Percentiles rank a stretch among this genome's conserved stretches.
Evolutionary conservation across 352 stramenopile species (phyloP).

Genomic region (Thalassiosira delicatula): DNA sequence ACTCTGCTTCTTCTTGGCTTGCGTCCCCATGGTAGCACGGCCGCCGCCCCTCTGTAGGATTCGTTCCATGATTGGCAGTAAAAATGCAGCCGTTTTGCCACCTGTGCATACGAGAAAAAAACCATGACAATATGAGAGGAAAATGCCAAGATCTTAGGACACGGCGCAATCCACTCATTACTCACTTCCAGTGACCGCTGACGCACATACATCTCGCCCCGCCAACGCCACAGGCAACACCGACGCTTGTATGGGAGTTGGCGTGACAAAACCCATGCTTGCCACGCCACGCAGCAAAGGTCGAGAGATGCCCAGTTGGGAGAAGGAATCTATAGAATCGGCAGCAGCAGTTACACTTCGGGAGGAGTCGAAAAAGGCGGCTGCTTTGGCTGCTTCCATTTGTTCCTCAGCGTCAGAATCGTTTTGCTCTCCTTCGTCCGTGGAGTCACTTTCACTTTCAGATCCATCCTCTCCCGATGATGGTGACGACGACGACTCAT

Average conservation of each 20-base stretch:
- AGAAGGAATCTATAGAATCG: conserved; percentile 90
- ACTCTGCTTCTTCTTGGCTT: conserved; percentile 75
- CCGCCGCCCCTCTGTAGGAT: conserved; percentile 90
- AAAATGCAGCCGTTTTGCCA: conserved; percentile 98
- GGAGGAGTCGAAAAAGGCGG: conserved; percentile 73
- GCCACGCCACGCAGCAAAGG: conserved; percentile 95
- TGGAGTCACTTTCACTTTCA: conserved; percentile 47
- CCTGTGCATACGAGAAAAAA: no score
- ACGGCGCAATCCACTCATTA: no score
- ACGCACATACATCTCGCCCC: conserved; percentile 97
- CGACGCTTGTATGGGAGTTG: conserved; percentile 92
- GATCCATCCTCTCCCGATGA: conserved; percentile 29
- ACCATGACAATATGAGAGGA: no score
- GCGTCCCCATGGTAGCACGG: conserved; percentile 41
- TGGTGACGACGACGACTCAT: conserved; percentile 43
- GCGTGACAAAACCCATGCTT: conserved; percentile 95
- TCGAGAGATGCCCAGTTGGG: conserved; percentile 95
- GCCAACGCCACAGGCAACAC: conserved; percentile 93
- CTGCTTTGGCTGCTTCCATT: conserved; percentile 73
- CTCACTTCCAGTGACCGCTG: conserved; percentile 84
- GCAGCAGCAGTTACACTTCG: conserved; percentile 2
- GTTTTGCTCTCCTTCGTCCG: conserved; percentile 34
- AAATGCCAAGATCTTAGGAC: no score
- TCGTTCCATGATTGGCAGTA: conserved; percentile 96
- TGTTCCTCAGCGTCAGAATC: conserved; percentile 64